Percentiles rank a stretch among this genome's conserved stretches.
Evolutionary conservation across 345 rosid species (phyloP).

Genomic region (Dipteronia dyeriana): DNA sequence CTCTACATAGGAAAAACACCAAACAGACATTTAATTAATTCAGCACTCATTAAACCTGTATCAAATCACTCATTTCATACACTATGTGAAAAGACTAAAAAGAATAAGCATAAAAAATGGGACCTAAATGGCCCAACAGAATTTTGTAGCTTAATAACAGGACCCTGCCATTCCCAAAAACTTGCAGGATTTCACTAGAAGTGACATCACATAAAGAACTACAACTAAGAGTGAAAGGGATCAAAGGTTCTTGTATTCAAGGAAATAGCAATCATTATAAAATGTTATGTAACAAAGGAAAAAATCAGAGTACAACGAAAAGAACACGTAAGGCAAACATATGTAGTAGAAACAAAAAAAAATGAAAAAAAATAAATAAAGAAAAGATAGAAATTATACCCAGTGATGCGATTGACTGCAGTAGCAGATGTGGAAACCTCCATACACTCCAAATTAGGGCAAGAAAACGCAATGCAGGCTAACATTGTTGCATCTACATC

Average conservation of each 20-base stretch:
- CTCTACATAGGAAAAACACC: slow-evolving; percentile 45
- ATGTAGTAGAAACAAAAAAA: background rate
- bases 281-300: background rate
- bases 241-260: background rate
- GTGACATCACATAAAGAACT: background rate
- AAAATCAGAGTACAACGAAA: background rate
- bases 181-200: background rate
- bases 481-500: slow-evolving; percentile 87
- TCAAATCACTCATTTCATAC: background rate
- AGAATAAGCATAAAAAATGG: background rate
- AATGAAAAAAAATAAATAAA: background rate
- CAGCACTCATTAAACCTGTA: background rate
- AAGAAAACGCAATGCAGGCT: slow-evolving; percentile 95
- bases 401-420: slow-evolving; percentile 81
- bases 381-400: slow-evolving; percentile 44
- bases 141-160: background rate
- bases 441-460: slow-evolving; percentile 83
- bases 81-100: background rate
- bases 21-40: slow-evolving; percentile 19
- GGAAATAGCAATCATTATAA: background rate
- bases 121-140: background rate
- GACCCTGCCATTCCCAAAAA: background rate
- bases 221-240: background rate
- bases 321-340: background rate
- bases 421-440: slow-evolving; percentile 59